Conservation (phyloP, 2,329 filamentous ascomycete genomes). For the Sporothrix schenckii region DNA sequence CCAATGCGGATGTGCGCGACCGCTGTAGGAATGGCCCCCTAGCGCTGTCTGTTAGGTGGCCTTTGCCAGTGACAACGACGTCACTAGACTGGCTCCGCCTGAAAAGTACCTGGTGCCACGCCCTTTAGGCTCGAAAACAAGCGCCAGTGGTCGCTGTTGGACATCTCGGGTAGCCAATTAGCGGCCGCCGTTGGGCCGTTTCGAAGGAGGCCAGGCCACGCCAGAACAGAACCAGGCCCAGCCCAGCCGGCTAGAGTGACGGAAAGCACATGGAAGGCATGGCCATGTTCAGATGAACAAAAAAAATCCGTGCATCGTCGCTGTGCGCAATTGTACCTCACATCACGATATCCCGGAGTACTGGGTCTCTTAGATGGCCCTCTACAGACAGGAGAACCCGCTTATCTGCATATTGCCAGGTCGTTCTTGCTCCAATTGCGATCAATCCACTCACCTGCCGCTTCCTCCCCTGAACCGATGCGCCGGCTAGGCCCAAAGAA, state of each 20-base stretch:
- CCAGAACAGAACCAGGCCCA: background rate
- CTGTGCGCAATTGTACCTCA: background rate
- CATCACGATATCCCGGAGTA: background rate
- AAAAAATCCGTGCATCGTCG: background rate
- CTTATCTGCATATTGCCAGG: conserved; percentile 18
- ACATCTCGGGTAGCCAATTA: conserved; percentile 15
- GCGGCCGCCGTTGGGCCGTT: background rate
- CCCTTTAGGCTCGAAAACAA: background rate
- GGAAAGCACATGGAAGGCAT: background rate
- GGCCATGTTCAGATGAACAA: conserved; percentile 2
- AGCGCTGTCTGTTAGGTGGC: background rate
- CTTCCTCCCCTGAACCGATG: conserved; percentile 17
- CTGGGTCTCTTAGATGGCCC: background rate
- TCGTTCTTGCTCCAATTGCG: conserved; percentile 1
- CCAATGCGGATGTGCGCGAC: conserved; percentile 10
- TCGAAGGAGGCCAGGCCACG: background rate
- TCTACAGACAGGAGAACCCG: background rate
- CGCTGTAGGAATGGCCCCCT: background rate
- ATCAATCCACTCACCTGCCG: background rate
- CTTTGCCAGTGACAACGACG: background rate
- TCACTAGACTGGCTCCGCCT: background rate
- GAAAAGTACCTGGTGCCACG: background rate
- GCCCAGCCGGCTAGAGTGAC: background rate
- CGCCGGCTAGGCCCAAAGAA: conserved; percentile 30
- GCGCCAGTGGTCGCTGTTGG: background rate